A percentile compares a stretch with the other conserved stretches of the same genome.
Conservation (phyloP, 2,329 filamentous ascomycete genomes). For the Eurotiales sp. region DNA sequence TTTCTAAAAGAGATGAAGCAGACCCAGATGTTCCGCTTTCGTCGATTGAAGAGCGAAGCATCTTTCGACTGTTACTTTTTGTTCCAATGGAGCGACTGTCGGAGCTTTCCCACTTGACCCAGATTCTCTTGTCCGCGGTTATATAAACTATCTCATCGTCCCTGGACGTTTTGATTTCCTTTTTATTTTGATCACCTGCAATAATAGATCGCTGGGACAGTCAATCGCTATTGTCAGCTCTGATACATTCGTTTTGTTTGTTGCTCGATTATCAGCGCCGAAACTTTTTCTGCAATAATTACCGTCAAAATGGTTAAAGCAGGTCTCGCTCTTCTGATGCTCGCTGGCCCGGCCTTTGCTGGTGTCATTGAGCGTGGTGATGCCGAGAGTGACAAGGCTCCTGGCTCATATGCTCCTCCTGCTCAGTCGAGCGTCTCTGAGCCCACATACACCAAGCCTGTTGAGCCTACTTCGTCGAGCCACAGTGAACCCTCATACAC, state of each 20-base stretch:
- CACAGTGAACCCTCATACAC: background rate
- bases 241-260: constrained; percentile 23
- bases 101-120: background rate
- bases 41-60: background rate
- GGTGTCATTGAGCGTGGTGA: constrained; percentile 28
- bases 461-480: constrained; percentile 9
- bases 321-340: constrained; percentile 32
- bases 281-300: background rate
- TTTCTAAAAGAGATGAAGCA: background rate
- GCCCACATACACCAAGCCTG: constrained; percentile 9
- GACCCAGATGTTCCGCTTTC: constrained; percentile 5
- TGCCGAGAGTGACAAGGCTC: background rate
- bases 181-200: background rate
- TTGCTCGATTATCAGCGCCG: constrained; percentile 3
- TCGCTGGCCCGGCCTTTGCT: constrained; percentile 34
- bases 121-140: constrained; percentile 1
- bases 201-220: constrained; percentile 11
- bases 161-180: background rate
- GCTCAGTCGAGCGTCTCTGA: background rate
- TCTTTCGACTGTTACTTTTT: background rate
- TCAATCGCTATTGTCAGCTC: constrained; percentile 16
- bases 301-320: constrained; percentile 32
- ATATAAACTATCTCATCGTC: constrained; percentile 13
- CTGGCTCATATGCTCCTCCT: constrained; percentile 11
- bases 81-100: constrained; percentile 4